Conservation (phyloP, 2,329 filamentous ascomycete genomes). For the Ascochyta clinopodiicola region DNA sequence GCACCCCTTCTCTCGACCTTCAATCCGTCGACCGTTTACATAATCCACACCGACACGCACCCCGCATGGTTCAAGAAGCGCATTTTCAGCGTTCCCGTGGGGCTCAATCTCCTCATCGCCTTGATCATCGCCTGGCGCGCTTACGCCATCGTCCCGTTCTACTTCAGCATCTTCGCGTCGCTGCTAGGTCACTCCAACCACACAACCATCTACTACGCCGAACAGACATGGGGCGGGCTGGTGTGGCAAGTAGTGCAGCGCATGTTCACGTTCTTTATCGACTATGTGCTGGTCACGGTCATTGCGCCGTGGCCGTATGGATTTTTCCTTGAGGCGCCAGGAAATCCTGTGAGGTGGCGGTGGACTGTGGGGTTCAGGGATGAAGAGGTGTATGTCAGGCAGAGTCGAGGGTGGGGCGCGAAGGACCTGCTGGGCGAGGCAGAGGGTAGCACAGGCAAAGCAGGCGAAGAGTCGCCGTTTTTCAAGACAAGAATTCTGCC, state of each 20-base stretch:
- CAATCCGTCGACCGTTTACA: slow-evolving; percentile 74
- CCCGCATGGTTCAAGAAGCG: slow-evolving; percentile 76
- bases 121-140: slow-evolving; percentile 71
- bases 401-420: slow-evolving; percentile 75
- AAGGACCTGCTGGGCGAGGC: slow-evolving; percentile 59
- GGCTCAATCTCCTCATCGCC: slow-evolving; percentile 75
- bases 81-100: slow-evolving; percentile 79
- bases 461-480: slow-evolving; percentile 60
- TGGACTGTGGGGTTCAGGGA: slow-evolving; percentile 76
- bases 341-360: slow-evolving; percentile 75
- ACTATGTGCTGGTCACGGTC: slow-evolving; percentile 65
- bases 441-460: slow-evolving; percentile 55
- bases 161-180: slow-evolving; percentile 70
- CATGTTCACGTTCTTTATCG: slow-evolving; percentile 71
- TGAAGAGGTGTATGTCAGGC: slow-evolving; percentile 80
- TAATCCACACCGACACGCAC: slow-evolving; percentile 80
- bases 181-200: slow-evolving; percentile 71
- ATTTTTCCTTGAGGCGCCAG: slow-evolving; percentile 67
- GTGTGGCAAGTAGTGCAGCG: slow-evolving; percentile 65
- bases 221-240: slow-evolving; percentile 62
- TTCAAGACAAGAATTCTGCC: slow-evolving; percentile 69
- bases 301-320: slow-evolving; percentile 56
- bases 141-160: slow-evolving; percentile 73
- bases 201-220: slow-evolving; percentile 66
- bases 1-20: slow-evolving; percentile 71